Base-by-base conservation (phyloP, 495 filamentous ascomycete genomes). In the Barbatosphaeria neglecta region DNA sequence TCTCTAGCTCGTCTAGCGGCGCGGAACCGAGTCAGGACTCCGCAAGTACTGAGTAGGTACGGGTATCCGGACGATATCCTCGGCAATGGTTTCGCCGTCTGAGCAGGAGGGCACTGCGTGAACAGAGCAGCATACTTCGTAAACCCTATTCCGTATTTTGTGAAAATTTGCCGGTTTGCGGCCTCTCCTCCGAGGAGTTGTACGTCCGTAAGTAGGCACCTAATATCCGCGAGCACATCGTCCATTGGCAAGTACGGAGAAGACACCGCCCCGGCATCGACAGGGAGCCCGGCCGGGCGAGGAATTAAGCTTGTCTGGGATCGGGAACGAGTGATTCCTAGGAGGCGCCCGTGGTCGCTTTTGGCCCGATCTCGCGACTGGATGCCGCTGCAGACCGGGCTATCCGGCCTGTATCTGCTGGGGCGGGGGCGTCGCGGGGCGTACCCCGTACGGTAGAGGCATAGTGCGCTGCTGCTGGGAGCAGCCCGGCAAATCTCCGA, bases 401-500 rank as follows among this genome's bases (percentile, higher is more conserved):
- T 44, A 23, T 50, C 47, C n/a, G n/a, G 47, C 46, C 43, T 52
- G 38, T 45, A 39, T 44, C 37, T 40, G 41, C 50, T 38, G 33
- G 47, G 27, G 25, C 22, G 46, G n/a, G n/a, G n/a, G n/a, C n/a
- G n/a, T n/a, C n/a, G n/a, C n/a, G n/a, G n/a, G n/a, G n/a, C n/a
- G n/a, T n/a, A n/a, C n/a, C n/a, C n/a, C 33, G 33, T 11, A 9
- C 38, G 20, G 38, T 22, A 18, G 6, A 41, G n/a, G n/a, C n/a
- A n/a, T n/a, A n/a, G n/a, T n/a, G n/a, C n/a, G n/a, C n/a, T n/a
- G n/a, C n/a, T n/a, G n/a, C n/a, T n/a, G n/a, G n/a, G n/a, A n/a
- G n/a, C n/a, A 41, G 39, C 16, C 20, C 20, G 19, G 3, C 55
- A 58, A 58, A 52, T 58, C 55, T 57, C 55, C 55, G 55, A 58